Conservation (phyloP, 345 rosid species). For the Trapa bicornis region DNA sequence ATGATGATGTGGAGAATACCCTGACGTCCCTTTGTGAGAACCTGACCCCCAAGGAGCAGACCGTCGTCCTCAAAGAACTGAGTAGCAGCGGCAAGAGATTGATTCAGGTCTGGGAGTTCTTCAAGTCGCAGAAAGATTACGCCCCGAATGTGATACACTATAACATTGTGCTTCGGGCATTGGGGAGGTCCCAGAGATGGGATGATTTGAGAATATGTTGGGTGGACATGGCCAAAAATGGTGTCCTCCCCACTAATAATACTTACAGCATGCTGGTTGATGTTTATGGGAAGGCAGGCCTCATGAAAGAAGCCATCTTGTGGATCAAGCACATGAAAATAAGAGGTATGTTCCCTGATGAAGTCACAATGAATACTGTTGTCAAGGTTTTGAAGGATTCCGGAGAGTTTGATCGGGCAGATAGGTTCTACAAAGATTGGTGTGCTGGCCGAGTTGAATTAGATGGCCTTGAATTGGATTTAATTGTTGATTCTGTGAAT, state of each 20-base stretch:
- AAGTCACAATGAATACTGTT: conserved; percentile 69
- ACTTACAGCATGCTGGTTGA: conserved; percentile 84
- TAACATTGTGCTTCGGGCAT: conserved; percentile 57
- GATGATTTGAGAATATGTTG: conserved; percentile 70
- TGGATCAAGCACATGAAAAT: conserved; percentile 85
- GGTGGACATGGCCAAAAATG: conserved; percentile 71
- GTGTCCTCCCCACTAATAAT: conserved; percentile 57
- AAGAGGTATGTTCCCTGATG: conserved; percentile 66
- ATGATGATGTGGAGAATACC: conserved; percentile 37
- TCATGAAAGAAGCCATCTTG: conserved; percentile 61
- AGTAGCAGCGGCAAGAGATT: conserved; percentile 37
- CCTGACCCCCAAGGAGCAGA: conserved; percentile 67
- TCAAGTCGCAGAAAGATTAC: conserved; percentile 49
- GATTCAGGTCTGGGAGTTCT: conserved; percentile 56
- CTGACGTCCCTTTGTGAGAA: conserved; percentile 37
- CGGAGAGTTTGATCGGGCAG: conserved; percentile 59
- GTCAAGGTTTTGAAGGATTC: conserved; percentile 67
- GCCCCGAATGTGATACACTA: conserved; percentile 73
- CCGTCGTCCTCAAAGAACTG: conserved; percentile 70
- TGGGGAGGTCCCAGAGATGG: conserved; percentile 83
- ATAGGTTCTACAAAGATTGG: conserved; percentile 70
- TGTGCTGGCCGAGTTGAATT: conserved; percentile 48
- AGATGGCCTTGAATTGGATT: conserved; percentile 59
- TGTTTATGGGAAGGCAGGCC: conserved; percentile 82
- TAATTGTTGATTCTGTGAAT: conserved; percentile 22